Evolutionary conservation across 2,329 filamentous ascomycete species (phyloP), one percentile per base, ranked within the genome.

Genomic region (Colletotrichum sp.): DNA sequence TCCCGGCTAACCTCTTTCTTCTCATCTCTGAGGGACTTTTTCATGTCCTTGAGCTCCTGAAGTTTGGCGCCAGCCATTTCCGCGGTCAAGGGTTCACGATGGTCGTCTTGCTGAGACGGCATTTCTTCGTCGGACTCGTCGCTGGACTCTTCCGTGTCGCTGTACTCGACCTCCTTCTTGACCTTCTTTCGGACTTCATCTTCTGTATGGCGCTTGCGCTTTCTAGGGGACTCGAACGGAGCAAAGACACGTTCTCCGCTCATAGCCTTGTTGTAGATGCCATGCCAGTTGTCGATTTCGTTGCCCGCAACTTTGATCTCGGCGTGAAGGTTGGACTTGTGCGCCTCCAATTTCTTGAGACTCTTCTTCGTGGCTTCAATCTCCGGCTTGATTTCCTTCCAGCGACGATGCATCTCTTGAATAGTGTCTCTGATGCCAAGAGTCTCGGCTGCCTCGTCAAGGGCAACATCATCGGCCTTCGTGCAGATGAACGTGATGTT

Each of bases 401-500:
- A 28, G 2, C 39, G 32, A 12, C 65, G 13, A 6, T 69, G 24
- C 57, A 44, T 36, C 5, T 63, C 8, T 8, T n/a, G 15, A 13
- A 72, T 76, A 28, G 13, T 6, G 4, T 32, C 32, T 12, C 44
- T n/a, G 5, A 76, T 62, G 30, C 79, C 80, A 8, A 90, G 81
- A 21, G 80, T 84, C 15, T 85, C 82, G 0, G 80, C 67, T 13
- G 81, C 81, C 69, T 87, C 86, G 1, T 78, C 84, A 12, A 83
- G 70, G 1, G 78, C 76, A 5, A 93, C 91, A 64, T 93, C 90
- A 78, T 93, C 92, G 1, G 90, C 92, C 79, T 93, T 93, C 18
- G 87, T 89, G 79, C 91, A 93, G 16, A 94, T 90, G 75, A 93
- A 93, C 0, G 90, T 92, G 4, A 93, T 85, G 3, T 84, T 85